Conservation (phyloP, 2,329 filamentous ascomycete species). For the Pseudocercospora fijiensis region DNA sequence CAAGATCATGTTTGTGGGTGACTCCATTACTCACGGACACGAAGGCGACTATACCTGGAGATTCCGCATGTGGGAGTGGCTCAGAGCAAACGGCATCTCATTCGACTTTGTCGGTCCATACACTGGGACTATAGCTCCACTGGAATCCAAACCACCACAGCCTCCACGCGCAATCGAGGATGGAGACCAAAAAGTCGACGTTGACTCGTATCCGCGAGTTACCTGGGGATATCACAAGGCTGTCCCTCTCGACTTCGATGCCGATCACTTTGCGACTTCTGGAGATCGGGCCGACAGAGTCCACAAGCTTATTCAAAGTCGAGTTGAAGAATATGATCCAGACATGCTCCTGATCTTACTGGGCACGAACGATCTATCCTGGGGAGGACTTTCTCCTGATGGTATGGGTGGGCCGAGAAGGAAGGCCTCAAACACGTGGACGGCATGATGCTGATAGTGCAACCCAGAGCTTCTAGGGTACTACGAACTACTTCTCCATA, state of each 20-base stretch:
- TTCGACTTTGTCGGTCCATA: constrained; percentile 42
- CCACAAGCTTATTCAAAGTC: constrained; percentile 32
- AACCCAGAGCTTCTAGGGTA: constrained; percentile 22
- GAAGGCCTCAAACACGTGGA: neutral
- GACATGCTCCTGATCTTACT: constrained; percentile 35
- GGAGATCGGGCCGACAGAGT: constrained; percentile 40
- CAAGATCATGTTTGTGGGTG: constrained; percentile 28
- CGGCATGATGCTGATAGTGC: neutral
- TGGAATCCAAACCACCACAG: constrained; percentile 4
- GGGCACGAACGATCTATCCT: constrained; percentile 32
- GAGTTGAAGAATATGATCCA: constrained; percentile 35
- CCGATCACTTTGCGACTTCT: constrained; percentile 22
- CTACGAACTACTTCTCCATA: constrained; percentile 35
- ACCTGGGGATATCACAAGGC: constrained; percentile 37
- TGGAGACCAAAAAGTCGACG: neutral
- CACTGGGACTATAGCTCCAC: constrained; percentile 14
- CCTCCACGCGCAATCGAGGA: constrained; percentile 7
- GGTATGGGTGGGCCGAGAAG: neutral
- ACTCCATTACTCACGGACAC: constrained; percentile 30
- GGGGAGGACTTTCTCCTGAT: constrained; percentile 25
- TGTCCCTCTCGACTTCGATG: constrained; percentile 32
- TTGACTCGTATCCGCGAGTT: constrained; percentile 18
- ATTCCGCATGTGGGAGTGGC: constrained; percentile 46
- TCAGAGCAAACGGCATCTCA: constrained; percentile 30
- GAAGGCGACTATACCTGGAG: constrained; percentile 49